Conservation (phyloP, 2,329 filamentous ascomycete species). For the Colletotrichum sp. region DNA sequence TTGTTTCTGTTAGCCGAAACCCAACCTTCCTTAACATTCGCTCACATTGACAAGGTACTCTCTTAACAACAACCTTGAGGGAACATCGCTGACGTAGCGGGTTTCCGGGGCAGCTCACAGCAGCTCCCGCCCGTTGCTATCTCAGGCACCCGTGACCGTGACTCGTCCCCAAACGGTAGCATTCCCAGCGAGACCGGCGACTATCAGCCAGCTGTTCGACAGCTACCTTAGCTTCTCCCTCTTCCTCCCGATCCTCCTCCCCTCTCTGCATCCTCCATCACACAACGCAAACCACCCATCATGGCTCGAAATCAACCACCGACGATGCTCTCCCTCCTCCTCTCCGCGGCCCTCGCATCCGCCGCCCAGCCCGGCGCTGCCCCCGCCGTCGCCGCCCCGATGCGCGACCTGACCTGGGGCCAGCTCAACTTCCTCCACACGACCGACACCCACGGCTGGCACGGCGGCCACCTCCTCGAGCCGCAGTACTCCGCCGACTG, state of each 20-base stretch:
- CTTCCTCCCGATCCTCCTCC: background rate
- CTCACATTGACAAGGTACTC: background rate
- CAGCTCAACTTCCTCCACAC: slow-evolving; percentile 97
- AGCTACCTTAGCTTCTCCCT: background rate
- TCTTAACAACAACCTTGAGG: slow-evolving; percentile 6
- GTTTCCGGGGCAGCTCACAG: slow-evolving; percentile 2
- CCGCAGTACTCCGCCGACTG: slow-evolving; percentile 94
- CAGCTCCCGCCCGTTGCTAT: background rate
- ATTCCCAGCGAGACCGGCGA: background rate
- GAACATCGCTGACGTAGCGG: slow-evolving; percentile 15
- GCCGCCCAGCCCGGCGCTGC: slow-evolving; percentile 80
- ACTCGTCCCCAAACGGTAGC: slow-evolving; percentile 7
- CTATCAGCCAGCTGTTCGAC: background rate
- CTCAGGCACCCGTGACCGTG: slow-evolving; percentile 13
- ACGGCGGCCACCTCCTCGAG: slow-evolving; percentile 92
- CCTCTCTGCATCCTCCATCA: background rate
- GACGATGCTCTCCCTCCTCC: background rate
- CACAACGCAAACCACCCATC: background rate
- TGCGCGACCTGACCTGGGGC: slow-evolving; percentile 88
- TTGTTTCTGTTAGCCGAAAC: background rate
- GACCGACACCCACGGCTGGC: slow-evolving; percentile 96
- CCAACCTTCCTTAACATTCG: fast-evolving
- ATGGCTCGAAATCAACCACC: background rate
- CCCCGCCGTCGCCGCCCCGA: slow-evolving; percentile 77
- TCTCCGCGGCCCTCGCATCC: slow-evolving; percentile 24